Conservation (phyloP, 441 rosid species). For the Capsella rubella region DNA sequence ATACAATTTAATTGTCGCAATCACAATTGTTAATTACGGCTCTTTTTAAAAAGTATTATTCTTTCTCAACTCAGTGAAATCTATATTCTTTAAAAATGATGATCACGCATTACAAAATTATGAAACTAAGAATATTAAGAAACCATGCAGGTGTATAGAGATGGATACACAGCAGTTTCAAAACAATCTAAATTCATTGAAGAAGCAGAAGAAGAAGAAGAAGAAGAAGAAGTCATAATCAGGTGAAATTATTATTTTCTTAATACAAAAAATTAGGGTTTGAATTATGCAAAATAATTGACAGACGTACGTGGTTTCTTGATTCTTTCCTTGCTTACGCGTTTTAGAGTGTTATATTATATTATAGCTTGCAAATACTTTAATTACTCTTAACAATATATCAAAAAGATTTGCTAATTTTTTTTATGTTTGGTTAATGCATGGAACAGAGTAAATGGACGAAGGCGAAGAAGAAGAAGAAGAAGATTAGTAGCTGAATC, state of each 20-base stretch:
- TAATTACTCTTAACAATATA: neutral
- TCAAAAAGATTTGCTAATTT: too few species aligned
- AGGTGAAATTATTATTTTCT: conserved; percentile 50
- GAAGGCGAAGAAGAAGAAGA: conserved; percentile 47
- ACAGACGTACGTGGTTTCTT: conserved; percentile 34
- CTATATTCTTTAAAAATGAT: too few species aligned
- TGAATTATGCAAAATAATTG: conserved; percentile 32
- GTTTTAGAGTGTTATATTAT: neutral
- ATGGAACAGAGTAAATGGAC: conserved; percentile 54
- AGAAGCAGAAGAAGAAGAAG: conserved; percentile 43
- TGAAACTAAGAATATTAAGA: neutral
- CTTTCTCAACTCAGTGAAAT: conserved; percentile 1
- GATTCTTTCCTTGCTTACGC: conserved; percentile 35
- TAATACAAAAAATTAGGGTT: neutral
- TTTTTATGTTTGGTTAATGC: neutral
- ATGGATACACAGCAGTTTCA: conserved; percentile 68
- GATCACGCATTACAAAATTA: neutral
- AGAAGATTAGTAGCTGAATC: conserved; percentile 40
- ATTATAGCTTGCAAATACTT: conserved; percentile 19
- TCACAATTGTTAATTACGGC: conserved; percentile 9
- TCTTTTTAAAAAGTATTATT: neutral
- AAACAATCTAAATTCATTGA: conserved; percentile 62
- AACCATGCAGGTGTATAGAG: conserved; percentile 49
- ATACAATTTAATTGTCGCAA: conserved; percentile 1
- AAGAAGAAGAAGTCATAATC: conserved; percentile 58